Percentiles rank a stretch among this genome's conserved stretches.
phyloP scores from a whole-genome alignment of 495 filamentous ascomycete species.

The Ramalina peruviana region DNA sequence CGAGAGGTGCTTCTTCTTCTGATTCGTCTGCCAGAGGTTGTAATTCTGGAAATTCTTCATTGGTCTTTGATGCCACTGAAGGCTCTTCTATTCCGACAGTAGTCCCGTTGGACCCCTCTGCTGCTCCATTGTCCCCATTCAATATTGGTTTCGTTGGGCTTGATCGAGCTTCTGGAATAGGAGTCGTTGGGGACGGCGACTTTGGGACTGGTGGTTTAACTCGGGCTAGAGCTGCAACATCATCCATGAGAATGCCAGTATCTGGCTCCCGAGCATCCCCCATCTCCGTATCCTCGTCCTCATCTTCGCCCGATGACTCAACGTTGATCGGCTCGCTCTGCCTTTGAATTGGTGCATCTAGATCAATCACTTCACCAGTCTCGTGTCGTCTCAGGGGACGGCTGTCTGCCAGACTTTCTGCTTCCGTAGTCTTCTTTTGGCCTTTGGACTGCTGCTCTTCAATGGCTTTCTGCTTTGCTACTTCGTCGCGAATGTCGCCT shows the following conservation, averaged over 20 bases:
- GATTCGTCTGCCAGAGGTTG: slow-evolving; percentile 2
- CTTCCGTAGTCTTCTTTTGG: slow-evolving; percentile 6
- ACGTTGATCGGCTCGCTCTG: slow-evolving; percentile 30
- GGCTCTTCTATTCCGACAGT: neutral
- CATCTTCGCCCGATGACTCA: slow-evolving; percentile 22
- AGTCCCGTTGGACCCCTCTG: neutral
- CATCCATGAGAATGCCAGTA: slow-evolving; percentile 23
- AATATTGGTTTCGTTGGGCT: neutral
- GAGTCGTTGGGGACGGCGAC: neutral
- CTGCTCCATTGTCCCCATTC: neutral
- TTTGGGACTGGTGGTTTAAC: slow-evolving; percentile 26
- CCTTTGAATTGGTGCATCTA: slow-evolving; percentile 22
- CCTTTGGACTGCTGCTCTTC: slow-evolving; percentile 19
- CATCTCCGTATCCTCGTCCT: slow-evolving; percentile 38
- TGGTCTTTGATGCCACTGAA: neutral
- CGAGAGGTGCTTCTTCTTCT: slow-evolving; percentile 21
- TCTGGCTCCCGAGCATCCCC: slow-evolving; percentile 27
- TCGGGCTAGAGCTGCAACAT: slow-evolving; percentile 25
- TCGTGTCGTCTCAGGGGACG: slow-evolving; percentile 27
- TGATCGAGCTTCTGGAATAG: neutral
- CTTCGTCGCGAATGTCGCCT: slow-evolving; percentile 23
- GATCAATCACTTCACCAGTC: slow-evolving; percentile 32
- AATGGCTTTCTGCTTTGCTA: slow-evolving; percentile 20
- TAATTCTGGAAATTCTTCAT: neutral
- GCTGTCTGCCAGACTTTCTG: slow-evolving; percentile 13